Evolutionary conservation across 2,329 filamentous ascomycete genomes (phyloP).

Genomic region (Albophoma yamanashiensis): DNA sequence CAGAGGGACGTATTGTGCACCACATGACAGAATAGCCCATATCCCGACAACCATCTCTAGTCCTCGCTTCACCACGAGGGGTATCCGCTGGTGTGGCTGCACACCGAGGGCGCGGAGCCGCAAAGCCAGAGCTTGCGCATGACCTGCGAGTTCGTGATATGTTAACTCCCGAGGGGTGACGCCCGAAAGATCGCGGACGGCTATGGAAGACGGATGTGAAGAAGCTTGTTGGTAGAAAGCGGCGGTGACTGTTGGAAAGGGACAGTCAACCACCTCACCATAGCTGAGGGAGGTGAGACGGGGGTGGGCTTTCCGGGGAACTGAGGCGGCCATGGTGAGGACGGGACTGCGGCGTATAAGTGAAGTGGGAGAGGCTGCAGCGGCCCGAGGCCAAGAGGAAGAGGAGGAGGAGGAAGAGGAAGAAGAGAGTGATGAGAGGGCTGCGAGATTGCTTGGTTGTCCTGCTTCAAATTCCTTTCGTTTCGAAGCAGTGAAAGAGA

Average conservation of each 20-base stretch:
- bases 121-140: slow-evolving; percentile 30
- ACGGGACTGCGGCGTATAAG: not conserved
- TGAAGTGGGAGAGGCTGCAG: not conserved
- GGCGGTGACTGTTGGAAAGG: slow-evolving; percentile 27
- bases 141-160: slow-evolving; percentile 31
- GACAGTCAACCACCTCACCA: slow-evolving; percentile 11
- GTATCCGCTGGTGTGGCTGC: slow-evolving; percentile 33
- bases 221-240: slow-evolving; percentile 27
- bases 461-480: not conserved
- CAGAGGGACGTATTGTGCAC: slow-evolving; percentile 49
- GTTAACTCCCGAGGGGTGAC: slow-evolving; percentile 22
- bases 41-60: slow-evolving; percentile 48
- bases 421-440: not conserved
- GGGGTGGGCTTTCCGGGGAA: slow-evolving; percentile 3
- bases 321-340: slow-evolving; percentile 5
- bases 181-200: slow-evolving; percentile 25
- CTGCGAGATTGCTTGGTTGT: not conserved
- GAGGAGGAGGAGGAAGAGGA: not conserved
- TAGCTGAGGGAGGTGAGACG: slow-evolving; percentile 3
- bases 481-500: slow-evolving; percentile 1
- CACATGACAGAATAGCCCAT: slow-evolving; percentile 42
- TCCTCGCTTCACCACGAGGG: slow-evolving; percentile 43
- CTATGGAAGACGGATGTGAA: slow-evolving; percentile 23
- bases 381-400: not conserved
- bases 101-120: slow-evolving; percentile 28